These are phyloP conservation scores for Saccharomycodes ludwigii DNA, from an alignment of 805 yeast genomes.

Conservation along the genomic window DNA sequence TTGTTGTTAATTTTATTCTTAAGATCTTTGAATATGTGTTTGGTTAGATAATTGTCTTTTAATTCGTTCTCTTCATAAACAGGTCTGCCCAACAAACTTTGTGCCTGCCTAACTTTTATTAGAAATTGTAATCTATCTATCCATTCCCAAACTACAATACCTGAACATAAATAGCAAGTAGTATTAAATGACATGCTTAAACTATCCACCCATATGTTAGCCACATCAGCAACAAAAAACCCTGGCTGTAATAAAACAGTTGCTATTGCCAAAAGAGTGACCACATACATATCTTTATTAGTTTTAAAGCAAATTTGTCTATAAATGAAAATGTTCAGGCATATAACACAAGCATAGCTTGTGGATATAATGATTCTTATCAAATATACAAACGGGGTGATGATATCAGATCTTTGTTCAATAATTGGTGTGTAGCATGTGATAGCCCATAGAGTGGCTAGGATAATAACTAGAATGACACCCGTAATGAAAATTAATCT, in stretches of 20 bases:
- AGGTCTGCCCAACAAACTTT: conserved; percentile 64
- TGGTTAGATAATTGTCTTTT: conserved; percentile 18
- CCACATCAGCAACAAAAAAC: conserved; percentile 64
- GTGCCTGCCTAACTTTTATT: conserved; percentile 48
- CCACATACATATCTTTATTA: conserved; percentile 31
- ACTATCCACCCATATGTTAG: conserved; percentile 64
- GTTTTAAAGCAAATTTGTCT: conserved; percentile 36
- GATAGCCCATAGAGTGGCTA: conserved; percentile 65
- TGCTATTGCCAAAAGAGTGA: conserved; percentile 44
- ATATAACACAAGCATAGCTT: conserved; percentile 52
- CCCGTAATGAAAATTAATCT: conserved; percentile 52
- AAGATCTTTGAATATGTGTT: too few relatives aligned
- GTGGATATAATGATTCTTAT: conserved; percentile 60
- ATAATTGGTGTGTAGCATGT: conserved; percentile 10
- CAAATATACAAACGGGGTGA: conserved; percentile 65
- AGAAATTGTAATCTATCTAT: conserved; percentile 49
- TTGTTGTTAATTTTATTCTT: too few relatives aligned
- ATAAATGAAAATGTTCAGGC: conserved; percentile 42
- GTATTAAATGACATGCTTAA: conserved; percentile 63
- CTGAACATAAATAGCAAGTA: conserved; percentile 57
- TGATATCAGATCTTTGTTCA: conserved; percentile 34
- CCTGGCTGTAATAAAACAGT: conserved; percentile 51
- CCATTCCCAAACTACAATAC: conserved; percentile 82
- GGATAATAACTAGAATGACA: conserved; percentile 37
- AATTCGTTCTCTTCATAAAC: conserved; percentile 54